Evolutionary conservation across 1,284 basidiomycete species (phyloP).

Genomic region (Papiliotrema laurentii): DNA sequence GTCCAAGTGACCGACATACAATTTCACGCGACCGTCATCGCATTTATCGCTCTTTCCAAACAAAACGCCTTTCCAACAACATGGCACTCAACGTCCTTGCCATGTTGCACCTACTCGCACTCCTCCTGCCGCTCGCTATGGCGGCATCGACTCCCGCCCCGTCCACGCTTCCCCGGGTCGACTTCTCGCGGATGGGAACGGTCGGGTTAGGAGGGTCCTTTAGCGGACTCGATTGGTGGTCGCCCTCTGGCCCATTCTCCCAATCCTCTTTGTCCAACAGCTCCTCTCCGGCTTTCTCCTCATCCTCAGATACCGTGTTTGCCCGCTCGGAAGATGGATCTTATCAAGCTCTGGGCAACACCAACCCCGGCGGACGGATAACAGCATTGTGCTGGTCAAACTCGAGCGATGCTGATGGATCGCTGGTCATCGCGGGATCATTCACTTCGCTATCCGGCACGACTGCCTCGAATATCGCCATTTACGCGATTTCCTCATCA

Average conservation of each 20-base stretch:
- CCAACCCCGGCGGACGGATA: constrained; percentile 40
- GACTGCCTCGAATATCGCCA: constrained; percentile 29
- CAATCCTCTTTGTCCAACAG: constrained; percentile 19
- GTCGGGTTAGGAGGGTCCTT: constrained; percentile 84
- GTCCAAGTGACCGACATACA: too few relatives aligned
- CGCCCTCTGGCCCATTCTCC: constrained; percentile 31
- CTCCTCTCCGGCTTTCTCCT: constrained; percentile 22
- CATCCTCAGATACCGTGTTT: constrained; percentile 37
- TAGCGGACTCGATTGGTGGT: constrained; percentile 63
- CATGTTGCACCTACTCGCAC: constrained; percentile 1
- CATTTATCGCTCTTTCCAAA: too few relatives aligned
- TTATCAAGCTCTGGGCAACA: constrained; percentile 27
- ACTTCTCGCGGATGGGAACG: constrained; percentile 84
- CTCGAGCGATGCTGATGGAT: constrained; percentile 25
- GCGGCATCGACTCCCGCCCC: constrained; percentile 45
- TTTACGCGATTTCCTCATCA: constrained; percentile 26
- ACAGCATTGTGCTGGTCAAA: constrained; percentile 36
- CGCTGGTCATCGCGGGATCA: constrained; percentile 40
- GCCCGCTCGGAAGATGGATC: constrained; percentile 18
- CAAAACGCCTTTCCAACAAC: too few relatives aligned
- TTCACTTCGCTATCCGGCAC: constrained; percentile 33
- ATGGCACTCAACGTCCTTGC: neutral
- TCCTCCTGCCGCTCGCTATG: constrained; percentile 14
- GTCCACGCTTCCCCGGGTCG: constrained; percentile 69
- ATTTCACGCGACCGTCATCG: too few relatives aligned